Percentiles rank a stretch among this genome's conserved stretches.
Evolutionary conservation across 306 rosid species (phyloP).

Genomic region (Trifolium pratense): DNA sequence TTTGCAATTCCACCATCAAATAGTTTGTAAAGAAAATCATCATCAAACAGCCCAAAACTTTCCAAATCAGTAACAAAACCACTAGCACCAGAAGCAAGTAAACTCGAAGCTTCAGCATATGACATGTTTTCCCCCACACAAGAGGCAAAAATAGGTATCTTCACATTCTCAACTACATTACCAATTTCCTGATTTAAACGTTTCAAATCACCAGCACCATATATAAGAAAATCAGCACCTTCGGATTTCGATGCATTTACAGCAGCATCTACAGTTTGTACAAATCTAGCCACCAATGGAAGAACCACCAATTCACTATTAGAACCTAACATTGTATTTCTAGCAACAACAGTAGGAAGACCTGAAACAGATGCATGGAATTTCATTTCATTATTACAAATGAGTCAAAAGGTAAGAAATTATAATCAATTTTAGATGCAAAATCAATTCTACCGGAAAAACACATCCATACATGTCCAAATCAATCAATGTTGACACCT

Average conservation of each 20-base stretch:
- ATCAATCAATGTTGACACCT: not conserved
- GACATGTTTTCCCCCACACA: constrained; percentile 47
- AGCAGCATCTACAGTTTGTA: constrained; percentile 65
- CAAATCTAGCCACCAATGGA: constrained; percentile 90
- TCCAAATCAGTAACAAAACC: constrained; percentile 75
- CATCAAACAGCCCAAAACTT: constrained; percentile 56
- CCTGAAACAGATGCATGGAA: constrained; percentile 50
- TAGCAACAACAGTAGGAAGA: constrained; percentile 91
- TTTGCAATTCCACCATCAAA: constrained; percentile 50
- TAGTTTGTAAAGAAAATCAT: constrained; percentile 50
- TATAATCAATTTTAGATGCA: too few species aligned
- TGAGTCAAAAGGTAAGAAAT: too few species aligned
- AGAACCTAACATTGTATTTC: constrained; percentile 80
- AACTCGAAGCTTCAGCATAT: constrained; percentile 52
- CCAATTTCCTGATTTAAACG: constrained; percentile 41
- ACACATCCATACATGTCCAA: too few species aligned
- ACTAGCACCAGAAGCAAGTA: constrained; percentile 75
- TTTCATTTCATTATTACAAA: not conserved
- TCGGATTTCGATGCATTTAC: constrained; percentile 78
- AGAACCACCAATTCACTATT: constrained; percentile 74
- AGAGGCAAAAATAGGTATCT: constrained; percentile 76
- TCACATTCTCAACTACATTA: constrained; percentile 62
- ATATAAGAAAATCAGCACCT: constrained; percentile 95
- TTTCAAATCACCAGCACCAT: constrained; percentile 50
- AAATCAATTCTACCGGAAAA: too few species aligned